Percentiles rank a stretch among this genome's conserved stretches.
Evolutionary conservation across 169 alveolate genomes (phyloP).

Genomic region (Blepharisma undulans): DNA sequence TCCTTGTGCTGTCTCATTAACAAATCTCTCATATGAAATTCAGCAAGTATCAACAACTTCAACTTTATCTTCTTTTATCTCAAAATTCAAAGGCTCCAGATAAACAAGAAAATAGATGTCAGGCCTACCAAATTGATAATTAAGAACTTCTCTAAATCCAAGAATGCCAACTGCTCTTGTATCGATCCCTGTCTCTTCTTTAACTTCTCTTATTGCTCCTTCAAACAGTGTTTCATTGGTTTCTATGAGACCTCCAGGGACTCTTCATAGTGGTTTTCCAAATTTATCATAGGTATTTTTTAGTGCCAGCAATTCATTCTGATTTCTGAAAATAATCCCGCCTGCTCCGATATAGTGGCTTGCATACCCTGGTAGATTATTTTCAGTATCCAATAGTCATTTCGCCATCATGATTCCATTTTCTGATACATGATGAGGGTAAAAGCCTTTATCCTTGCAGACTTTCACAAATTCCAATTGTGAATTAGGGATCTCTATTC

Average conservation of each 20-base stretch:
- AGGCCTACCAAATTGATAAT: neutral
- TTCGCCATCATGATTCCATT: neutral
- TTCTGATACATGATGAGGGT: neutral
- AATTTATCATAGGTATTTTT: neutral
- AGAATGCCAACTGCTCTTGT: neutral
- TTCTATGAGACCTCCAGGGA: conserved; percentile 29
- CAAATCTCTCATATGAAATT: neutral
- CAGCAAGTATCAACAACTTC: neutral
- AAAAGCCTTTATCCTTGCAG: neutral
- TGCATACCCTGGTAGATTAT: neutral
- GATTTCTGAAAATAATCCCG: neutral
- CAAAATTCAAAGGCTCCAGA: neutral
- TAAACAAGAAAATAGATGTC: neutral
- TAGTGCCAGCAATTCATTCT: neutral
- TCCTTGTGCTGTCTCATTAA: neutral
- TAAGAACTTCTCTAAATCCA: neutral
- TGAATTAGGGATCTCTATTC: neutral
- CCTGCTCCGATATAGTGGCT: conserved; percentile 6
- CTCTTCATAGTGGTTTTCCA: neutral
- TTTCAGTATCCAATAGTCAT: neutral
- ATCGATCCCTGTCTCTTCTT: conserved; percentile 31
- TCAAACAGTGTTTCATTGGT: neutral
- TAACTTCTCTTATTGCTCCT: neutral
- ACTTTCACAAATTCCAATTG: neutral
- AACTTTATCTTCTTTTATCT: neutral